Evolutionary conservation across 345 rosid species (phyloP).

Genomic region (Pistacia atlantica): DNA sequence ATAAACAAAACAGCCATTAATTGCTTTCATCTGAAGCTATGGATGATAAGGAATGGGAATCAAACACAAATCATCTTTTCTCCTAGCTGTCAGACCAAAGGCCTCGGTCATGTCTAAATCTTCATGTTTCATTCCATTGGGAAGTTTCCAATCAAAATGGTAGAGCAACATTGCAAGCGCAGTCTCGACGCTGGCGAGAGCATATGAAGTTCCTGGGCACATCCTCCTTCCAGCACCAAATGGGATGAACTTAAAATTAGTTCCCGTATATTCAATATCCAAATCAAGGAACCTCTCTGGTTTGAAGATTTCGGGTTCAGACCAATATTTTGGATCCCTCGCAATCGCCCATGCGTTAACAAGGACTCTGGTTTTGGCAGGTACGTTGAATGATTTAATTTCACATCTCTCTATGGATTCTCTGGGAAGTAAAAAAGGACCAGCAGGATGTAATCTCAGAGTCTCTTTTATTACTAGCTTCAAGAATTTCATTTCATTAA

Average conservation of each 20-base stretch:
- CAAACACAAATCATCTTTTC: not conserved
- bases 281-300: slow-evolving; percentile 7
- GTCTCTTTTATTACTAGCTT: not conserved
- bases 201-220: slow-evolving; percentile 26
- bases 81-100: not conserved
- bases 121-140: not conserved
- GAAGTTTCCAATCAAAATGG: slow-evolving; percentile 11
- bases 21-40: too few species aligned
- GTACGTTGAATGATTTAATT: slow-evolving; percentile 29
- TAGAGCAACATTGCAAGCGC: slow-evolving; percentile 32
- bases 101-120: not conserved
- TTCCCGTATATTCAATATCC: slow-evolving; percentile 24
- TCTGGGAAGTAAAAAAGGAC: slow-evolving; percentile 33
- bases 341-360: slow-evolving; percentile 38
- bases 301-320: slow-evolving; percentile 21
- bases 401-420: slow-evolving; percentile 22
- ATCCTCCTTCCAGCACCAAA: slow-evolving; percentile 25
- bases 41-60: not conserved
- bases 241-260: slow-evolving; percentile 24
- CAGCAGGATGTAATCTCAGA: too few species aligned
- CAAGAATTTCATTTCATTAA: slow-evolving; percentile 23
- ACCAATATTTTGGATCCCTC: slow-evolving; percentile 30
- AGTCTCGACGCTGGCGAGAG: slow-evolving; percentile 6
- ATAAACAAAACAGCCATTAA: too few species aligned
- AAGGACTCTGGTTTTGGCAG: slow-evolving; percentile 25